phyloP scores from a whole-genome alignment of 345 rosid species.

The Firmiana major region DNA sequence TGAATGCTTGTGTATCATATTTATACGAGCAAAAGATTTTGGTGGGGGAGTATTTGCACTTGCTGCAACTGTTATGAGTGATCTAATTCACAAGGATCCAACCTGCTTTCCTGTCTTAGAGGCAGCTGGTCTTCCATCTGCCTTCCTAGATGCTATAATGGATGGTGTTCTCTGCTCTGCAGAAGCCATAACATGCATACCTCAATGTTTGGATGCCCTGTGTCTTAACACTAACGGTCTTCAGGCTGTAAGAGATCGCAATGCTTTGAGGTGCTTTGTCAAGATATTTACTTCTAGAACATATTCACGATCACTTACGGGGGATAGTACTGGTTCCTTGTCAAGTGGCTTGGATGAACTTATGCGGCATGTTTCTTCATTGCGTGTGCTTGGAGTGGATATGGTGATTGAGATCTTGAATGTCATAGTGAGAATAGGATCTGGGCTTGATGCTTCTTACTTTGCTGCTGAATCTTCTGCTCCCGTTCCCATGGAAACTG shows the following conservation, averaged over 20 bases:
- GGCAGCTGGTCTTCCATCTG: constrained; percentile 87
- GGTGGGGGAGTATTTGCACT: constrained; percentile 97
- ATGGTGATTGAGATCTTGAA: constrained; percentile 84
- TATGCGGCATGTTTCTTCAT: constrained; percentile 82
- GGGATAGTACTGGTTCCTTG: constrained; percentile 75
- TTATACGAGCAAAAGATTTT: constrained; percentile 80
- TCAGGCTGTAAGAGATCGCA: constrained; percentile 82
- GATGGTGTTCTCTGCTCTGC: constrained; percentile 84
- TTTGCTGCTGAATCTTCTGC: constrained; percentile 43
- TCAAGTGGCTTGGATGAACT: constrained; percentile 94
- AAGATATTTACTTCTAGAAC: constrained; percentile 78
- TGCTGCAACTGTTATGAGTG: constrained; percentile 95
- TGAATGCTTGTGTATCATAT: constrained; percentile 74
- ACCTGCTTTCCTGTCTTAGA: constrained; percentile 83
- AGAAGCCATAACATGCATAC: constrained; percentile 95
- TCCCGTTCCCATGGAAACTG: constrained; percentile 90
- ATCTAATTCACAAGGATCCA: constrained; percentile 95
- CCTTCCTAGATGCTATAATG: constrained; percentile 87
- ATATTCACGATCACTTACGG: constrained; percentile 77
- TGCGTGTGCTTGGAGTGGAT: constrained; percentile 87
- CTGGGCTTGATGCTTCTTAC: constrained; percentile 51
- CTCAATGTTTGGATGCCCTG: constrained; percentile 94
- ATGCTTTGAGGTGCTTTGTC: constrained; percentile 87
- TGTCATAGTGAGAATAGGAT: constrained; percentile 55
- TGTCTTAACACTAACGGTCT: constrained; percentile 87